Base-by-base conservation (phyloP, 345 rosid species). In the Aquilaria sinensis region DNA sequence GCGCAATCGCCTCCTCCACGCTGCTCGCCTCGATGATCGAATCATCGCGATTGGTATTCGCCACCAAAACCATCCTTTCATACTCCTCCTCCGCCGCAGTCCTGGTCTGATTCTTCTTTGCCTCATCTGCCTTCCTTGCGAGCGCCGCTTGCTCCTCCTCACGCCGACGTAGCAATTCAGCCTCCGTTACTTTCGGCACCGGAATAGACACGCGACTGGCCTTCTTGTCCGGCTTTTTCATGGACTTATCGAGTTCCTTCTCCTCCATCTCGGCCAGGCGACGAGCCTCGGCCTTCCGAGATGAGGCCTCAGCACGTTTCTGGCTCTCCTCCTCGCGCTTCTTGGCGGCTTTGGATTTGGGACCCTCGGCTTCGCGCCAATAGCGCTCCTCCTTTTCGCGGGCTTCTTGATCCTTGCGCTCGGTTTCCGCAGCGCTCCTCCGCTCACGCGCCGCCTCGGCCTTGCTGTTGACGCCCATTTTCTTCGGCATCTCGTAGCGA, bases 301-400 rank as follows among this genome's bases (percentile, higher is more conserved):
- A 89, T 0, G 78, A 80, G 3, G 84, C 74, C 70, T 90, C 99
- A 8, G 96, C 95, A 33, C 82, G 82, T 77, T 88, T 94, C 84
- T 85, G 96, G 5, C 89, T 80, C 6, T 88, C 99, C 31, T 94
- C 99, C 78, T 94, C 99, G 0, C 91, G 84, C 61, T 88, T 90
- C 89, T 88, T 94, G 14, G 85, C 81, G 30, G 95, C 84, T 15
- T 86, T 87, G 7, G 99, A 88, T 77, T 77, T 94, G 5, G 77
- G 45, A 23, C 96, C 97, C 77, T 94, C 97, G 37, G 96, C 96
- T 49, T 90, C 97, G 31, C 88, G 92, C 99, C 99, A 90, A 84
- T 88, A 88, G 69, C 80, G 76, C 9, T 90, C 97, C 64, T 94
- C 97, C 79, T 90, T 88, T 66, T 90, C 84, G 34, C 78, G 84